Evolutionary conservation across 176 grass and related monocot genomes (phyloP).

Genomic region (Juncus inflexus): DNA sequence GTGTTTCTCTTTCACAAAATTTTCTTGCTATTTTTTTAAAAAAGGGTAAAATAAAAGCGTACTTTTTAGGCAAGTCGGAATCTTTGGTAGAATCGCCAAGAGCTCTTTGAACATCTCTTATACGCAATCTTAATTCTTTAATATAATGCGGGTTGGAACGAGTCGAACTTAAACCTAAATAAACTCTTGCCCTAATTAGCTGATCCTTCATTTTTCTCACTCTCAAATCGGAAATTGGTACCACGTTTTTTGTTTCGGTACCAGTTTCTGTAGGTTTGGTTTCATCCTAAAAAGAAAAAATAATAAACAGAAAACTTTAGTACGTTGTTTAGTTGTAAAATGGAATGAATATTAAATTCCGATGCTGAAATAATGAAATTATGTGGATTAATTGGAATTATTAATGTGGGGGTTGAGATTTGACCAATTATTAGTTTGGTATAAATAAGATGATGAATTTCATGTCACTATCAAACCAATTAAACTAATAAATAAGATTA

Average conservation of each 20-base stretch:
- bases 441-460: neutral
- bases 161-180: constrained; percentile 63
- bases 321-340: too few species aligned
- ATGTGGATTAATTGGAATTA: too few species aligned
- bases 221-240: constrained; percentile 34
- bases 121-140: constrained; percentile 56
- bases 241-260: neutral
- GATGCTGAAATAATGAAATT: too few species aligned
- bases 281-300: too few species aligned
- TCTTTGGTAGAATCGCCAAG: constrained; percentile 86
- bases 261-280: too few species aligned
- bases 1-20: too few species aligned
- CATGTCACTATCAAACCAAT: neutral
- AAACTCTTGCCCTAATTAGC: constrained; percentile 88
- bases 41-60: constrained; percentile 13
- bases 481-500: constrained; percentile 3
- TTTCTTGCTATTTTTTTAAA: too few species aligned
- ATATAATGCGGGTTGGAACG: constrained; percentile 61
- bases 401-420: too few species aligned
- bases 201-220: constrained; percentile 79
- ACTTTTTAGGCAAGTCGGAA: constrained; percentile 74
- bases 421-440: too few species aligned
- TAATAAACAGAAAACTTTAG: too few species aligned
- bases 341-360: too few species aligned
- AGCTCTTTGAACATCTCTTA: constrained; percentile 70